phyloP scores from a whole-genome alignment of 2,329 filamentous ascomycete genomes.

The Aureobasidium musti region DNA sequence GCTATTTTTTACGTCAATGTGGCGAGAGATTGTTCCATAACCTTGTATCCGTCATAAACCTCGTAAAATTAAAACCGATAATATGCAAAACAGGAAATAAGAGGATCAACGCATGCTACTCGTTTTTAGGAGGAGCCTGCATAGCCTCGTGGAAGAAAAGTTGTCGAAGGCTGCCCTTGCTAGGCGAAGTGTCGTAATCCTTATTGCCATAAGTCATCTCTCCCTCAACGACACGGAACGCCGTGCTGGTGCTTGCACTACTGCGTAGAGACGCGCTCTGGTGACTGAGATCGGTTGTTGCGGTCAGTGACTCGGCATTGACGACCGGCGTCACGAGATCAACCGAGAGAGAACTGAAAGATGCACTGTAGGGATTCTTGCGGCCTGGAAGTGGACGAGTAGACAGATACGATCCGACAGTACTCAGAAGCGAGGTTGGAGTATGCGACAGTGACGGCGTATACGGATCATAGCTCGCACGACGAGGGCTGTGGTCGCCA shows the following conservation, averaged over 20 bases:
- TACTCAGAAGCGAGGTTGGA: conserved; percentile 49
- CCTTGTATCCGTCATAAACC: conserved; percentile 1
- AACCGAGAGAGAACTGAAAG: conserved; percentile 45
- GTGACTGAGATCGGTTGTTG: conserved; percentile 36
- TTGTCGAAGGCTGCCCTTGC: conserved; percentile 39
- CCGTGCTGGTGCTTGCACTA: conserved; percentile 39
- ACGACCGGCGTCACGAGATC: conserved; percentile 50
- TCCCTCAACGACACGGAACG: conserved; percentile 38
- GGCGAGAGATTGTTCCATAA: not conserved
- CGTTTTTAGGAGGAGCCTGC: conserved; percentile 34
- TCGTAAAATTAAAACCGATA: conserved; percentile 12
- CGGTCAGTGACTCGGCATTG: conserved; percentile 34
- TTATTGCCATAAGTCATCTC: conserved; percentile 37
- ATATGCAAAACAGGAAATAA: conserved; percentile 12
- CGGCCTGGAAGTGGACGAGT: conserved; percentile 46
- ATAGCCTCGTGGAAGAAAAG: conserved; percentile 42
- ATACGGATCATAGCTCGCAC: conserved; percentile 24
- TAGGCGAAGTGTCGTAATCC: conserved; percentile 27
- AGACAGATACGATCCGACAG: conserved; percentile 46
- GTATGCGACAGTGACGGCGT: conserved; percentile 50
- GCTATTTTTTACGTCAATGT: not conserved
- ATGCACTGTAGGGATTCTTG: conserved; percentile 45
- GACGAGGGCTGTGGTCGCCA: conserved; percentile 6
- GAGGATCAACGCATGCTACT: not conserved
- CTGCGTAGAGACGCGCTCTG: conserved; percentile 39